Percentiles rank a stretch among this genome's conserved stretches.
phyloP scores from a whole-genome alignment of 1,139 yeast species.

The Geotrichum candidum region DNA sequence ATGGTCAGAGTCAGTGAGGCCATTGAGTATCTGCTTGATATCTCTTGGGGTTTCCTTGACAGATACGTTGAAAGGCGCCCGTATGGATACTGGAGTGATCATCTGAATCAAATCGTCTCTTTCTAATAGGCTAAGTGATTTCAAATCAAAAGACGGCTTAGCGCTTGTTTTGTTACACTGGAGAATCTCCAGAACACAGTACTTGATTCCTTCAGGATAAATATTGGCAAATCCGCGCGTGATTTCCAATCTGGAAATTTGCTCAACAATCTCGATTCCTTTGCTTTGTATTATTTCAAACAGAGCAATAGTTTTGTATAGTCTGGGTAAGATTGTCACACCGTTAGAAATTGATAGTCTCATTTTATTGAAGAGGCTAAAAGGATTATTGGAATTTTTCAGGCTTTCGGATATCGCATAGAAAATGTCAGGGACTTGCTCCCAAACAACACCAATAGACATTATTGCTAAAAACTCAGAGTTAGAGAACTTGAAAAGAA shows the following conservation, averaged over 20 bases:
- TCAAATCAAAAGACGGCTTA: constrained; percentile 47
- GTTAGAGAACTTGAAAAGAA: background rate
- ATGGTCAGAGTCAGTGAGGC: constrained; percentile 46
- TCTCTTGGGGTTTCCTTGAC: constrained; percentile 35
- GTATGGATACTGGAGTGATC: constrained; percentile 20
- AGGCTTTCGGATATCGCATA: constrained; percentile 3
- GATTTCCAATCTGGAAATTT: constrained; percentile 1
- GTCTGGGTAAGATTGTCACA: background rate
- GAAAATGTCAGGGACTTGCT: constrained; percentile 10
- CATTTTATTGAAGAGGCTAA: background rate
- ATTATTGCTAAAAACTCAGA: constrained; percentile 7
- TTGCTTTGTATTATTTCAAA: constrained; percentile 3
- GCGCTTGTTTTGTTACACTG: constrained; percentile 45
- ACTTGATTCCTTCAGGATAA: constrained; percentile 63
- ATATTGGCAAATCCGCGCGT: constrained; percentile 53
- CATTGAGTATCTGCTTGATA: constrained; percentile 45
- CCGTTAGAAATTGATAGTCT: background rate
- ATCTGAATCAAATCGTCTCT: constrained; percentile 52
- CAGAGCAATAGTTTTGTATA: constrained; percentile 9
- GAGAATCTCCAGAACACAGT: constrained; percentile 49
- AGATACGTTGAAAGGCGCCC: constrained; percentile 1
- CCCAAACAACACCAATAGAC: background rate
- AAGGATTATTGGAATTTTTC: background rate
- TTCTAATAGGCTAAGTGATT: constrained; percentile 56
- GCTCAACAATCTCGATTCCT: constrained; percentile 8